A percentile compares a stretch with the other conserved stretches of the same genome.
phyloP scores from a whole-genome alignment of 2,329 filamentous ascomycete genomes.

The Diplodia seriata region DNA sequence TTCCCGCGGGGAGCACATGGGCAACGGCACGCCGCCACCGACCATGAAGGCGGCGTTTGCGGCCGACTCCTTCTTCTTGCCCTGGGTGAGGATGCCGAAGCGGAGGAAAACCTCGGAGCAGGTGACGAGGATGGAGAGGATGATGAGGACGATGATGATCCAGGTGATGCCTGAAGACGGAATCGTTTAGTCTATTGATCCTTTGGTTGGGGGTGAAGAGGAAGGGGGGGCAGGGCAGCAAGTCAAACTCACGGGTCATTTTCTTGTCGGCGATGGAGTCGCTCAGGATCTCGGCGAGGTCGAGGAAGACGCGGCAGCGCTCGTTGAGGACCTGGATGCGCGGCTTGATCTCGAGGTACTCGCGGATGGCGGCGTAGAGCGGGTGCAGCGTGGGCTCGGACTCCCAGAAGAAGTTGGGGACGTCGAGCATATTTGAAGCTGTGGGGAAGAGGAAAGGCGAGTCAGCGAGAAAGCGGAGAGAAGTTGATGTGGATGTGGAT shows the following conservation, averaged over 20 bases:
- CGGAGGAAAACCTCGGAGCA: constrained; percentile 86
- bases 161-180: constrained; percentile 74
- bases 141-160: constrained; percentile 95
- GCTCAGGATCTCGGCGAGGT: constrained; percentile 91
- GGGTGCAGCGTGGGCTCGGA: constrained; percentile 93
- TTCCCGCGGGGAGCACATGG: constrained; percentile 29
- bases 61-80: constrained; percentile 7
- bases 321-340: constrained; percentile 97
- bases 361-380: constrained; percentile 90
- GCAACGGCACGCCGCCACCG: constrained; percentile 7
- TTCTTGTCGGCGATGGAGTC: constrained; percentile 93
- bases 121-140: constrained; percentile 89
- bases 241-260: constrained; percentile 70
- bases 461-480: constrained; percentile 2
- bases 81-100: constrained; percentile 59
- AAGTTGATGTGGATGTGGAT: not conserved
- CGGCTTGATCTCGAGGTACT: constrained; percentile 96
- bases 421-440: constrained; percentile 95
- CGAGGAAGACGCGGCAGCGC: constrained; percentile 93
- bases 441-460: constrained; percentile 26
- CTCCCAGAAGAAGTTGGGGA: constrained; percentile 98
- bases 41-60: not conserved
- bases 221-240: too few relatives aligned
- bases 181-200: too few relatives aligned
- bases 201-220: too few relatives aligned